phyloP scores from a whole-genome alignment of 805 yeast species.

The Metschnikowia similis region DNA sequence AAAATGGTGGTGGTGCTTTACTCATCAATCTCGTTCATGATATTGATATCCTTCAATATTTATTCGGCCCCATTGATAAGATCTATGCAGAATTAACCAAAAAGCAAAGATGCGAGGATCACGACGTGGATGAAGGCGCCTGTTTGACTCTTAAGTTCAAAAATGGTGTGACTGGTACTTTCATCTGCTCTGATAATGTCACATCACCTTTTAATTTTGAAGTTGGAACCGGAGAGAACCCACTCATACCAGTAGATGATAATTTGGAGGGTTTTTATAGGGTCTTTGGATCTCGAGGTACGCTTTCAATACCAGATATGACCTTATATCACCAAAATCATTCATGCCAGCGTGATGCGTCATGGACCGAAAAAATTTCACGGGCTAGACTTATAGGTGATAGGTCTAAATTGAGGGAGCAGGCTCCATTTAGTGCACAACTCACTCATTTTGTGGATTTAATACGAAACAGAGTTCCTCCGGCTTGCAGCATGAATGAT shows the following conservation, averaged over 20 bases:
- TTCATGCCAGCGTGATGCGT: constrained; percentile 4
- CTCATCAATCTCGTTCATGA: constrained; percentile 39
- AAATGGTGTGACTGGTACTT: constrained; percentile 38
- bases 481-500: constrained; percentile 34
- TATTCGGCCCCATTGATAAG: constrained; percentile 35
- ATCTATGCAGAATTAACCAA: constrained; percentile 34
- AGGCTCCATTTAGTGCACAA: constrained; percentile 35
- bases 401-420: constrained; percentile 12
- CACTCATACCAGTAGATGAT: constrained; percentile 32
- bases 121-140: constrained; percentile 40
- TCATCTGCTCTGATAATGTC: constrained; percentile 40
- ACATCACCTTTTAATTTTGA: constrained; percentile 41
- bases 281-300: constrained; percentile 36
- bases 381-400: constrained; percentile 14
- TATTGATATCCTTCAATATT: constrained; percentile 32
- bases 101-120: constrained; percentile 25
- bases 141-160: constrained; percentile 35
- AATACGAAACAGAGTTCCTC: constrained; percentile 24
- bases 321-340: constrained; percentile 31
- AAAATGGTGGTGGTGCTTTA: constrained; percentile 34
- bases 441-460: constrained; percentile 35
- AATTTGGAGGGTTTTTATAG: constrained; percentile 34
- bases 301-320: constrained; percentile 38
- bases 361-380: constrained; percentile 25
- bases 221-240: constrained; percentile 42